Evolutionary conservation across 73 alveolate species (phyloP).

Genomic region (Effrenium voratum): DNA sequence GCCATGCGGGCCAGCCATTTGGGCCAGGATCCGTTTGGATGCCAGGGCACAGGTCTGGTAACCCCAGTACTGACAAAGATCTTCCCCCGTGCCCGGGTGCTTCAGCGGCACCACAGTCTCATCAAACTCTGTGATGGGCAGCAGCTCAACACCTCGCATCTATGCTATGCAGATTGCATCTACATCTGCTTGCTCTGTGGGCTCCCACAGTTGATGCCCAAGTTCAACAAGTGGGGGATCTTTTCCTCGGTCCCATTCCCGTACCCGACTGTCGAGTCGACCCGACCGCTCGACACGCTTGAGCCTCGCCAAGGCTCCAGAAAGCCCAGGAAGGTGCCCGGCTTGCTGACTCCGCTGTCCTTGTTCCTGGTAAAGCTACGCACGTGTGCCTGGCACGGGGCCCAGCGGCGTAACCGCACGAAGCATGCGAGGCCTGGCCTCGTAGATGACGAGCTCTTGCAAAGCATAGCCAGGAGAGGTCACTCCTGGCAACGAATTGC

Average conservation of each 20-base stretch:
- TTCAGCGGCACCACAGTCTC: slow-evolving; percentile 70
- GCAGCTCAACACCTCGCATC: slow-evolving; percentile 85
- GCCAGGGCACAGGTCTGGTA: slow-evolving; percentile 82
- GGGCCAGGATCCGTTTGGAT: background rate
- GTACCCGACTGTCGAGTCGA: background rate
- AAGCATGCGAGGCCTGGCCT: background rate
- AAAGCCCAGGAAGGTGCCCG: slow-evolving; percentile 86
- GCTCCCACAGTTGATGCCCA: slow-evolving; percentile 67
- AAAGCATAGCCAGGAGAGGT: slow-evolving; percentile 70
- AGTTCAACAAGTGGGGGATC: slow-evolving; percentile 74
- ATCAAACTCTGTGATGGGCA: slow-evolving; percentile 86
- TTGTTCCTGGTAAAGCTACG: slow-evolving; percentile 86
- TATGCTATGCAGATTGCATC: background rate
- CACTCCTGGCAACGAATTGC: slow-evolving; percentile 29
- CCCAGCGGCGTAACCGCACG: background rate
- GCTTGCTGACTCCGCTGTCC: slow-evolving; percentile 67
- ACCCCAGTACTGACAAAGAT: slow-evolving; percentile 92
- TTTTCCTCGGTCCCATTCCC: slow-evolving; percentile 70
- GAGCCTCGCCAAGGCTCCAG: background rate
- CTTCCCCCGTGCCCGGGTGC: slow-evolving; percentile 80
- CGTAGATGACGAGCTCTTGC: slow-evolving; percentile 70
- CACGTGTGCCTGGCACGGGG: slow-evolving; percentile 46
- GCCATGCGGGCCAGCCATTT: background rate
- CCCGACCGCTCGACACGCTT: background rate
- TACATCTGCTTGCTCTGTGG: slow-evolving; percentile 1